phyloP scores from a whole-genome alignment of 805 yeast genomes.

The Ogataea zsoltii region DNA sequence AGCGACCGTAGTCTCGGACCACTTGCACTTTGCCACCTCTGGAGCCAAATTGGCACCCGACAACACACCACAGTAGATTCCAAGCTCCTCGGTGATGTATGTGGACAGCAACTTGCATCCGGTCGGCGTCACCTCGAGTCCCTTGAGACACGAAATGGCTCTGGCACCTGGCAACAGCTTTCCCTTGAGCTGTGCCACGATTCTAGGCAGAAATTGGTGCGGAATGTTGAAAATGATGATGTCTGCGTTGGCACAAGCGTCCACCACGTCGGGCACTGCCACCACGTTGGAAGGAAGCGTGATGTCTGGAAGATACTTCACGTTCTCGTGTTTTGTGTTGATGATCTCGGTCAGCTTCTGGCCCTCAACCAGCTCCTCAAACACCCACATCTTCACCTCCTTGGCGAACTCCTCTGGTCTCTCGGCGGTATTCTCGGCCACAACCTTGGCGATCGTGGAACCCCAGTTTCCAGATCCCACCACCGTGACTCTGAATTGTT shows the following conservation, averaged over 20 bases:
- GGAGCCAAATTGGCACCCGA: slow-evolving; percentile 98
- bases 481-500: slow-evolving; percentile 60
- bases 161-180: slow-evolving; percentile 67
- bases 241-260: slow-evolving; percentile 80
- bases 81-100: slow-evolving; percentile 75
- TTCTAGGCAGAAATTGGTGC: slow-evolving; percentile 86
- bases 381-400: slow-evolving; percentile 95
- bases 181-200: slow-evolving; percentile 76
- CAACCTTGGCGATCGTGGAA: slow-evolving; percentile 92
- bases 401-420: slow-evolving; percentile 71
- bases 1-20: slow-evolving; percentile 98
- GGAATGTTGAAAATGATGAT: slow-evolving; percentile 92
- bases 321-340: slow-evolving; percentile 89
- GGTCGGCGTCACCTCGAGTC: slow-evolving; percentile 81
- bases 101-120: slow-evolving; percentile 85
- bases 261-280: slow-evolving; percentile 82
- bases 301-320: slow-evolving; percentile 89
- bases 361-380: slow-evolving; percentile 80
- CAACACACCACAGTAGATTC: slow-evolving; percentile 91
- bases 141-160: slow-evolving; percentile 95
- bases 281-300: slow-evolving; percentile 80
- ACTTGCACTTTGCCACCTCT: slow-evolving; percentile 91
- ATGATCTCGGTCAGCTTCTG: slow-evolving; percentile 84
- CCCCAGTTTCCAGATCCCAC: slow-evolving; percentile 99
- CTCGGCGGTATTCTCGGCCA: slow-evolving; percentile 80